Evolutionary conservation across 176 grass and related monocot species (phyloP).

Genomic region (Aegilops sharonensis): DNA sequence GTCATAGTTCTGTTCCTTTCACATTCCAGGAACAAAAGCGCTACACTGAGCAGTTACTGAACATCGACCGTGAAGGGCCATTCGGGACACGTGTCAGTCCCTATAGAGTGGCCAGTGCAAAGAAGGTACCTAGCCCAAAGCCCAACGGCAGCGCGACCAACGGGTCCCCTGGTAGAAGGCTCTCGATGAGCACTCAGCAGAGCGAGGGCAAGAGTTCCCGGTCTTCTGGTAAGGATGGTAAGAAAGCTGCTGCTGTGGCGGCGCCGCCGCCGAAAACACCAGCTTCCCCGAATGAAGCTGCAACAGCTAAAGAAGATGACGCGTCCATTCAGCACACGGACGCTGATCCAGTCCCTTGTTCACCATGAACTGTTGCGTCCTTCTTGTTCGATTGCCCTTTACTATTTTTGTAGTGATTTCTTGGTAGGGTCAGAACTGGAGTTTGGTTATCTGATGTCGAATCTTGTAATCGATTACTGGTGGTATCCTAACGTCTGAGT

Average conservation of each 20-base stretch:
- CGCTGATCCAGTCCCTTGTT: constrained; percentile 32
- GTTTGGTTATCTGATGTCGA: not conserved
- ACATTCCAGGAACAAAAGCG: constrained; percentile 73
- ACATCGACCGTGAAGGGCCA: constrained; percentile 43
- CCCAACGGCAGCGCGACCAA: constrained; percentile 41
- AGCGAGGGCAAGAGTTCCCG: constrained; percentile 39
- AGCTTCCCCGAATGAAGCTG: constrained; percentile 23
- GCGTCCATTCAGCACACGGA: constrained; percentile 32
- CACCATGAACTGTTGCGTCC: constrained; percentile 32
- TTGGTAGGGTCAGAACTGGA: not conserved
- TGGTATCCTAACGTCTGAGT: constrained; percentile 1
- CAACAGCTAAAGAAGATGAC: constrained; percentile 20
- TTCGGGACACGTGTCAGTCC: constrained; percentile 44
- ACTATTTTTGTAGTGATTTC: not conserved
- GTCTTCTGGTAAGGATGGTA: constrained; percentile 63
- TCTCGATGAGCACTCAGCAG: constrained; percentile 50
- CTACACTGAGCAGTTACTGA: constrained; percentile 35
- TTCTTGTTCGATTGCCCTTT: not conserved
- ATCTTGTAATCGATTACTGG: not conserved
- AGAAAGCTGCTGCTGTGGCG: constrained; percentile 10
- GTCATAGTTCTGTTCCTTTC: not conserved
- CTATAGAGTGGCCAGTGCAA: constrained; percentile 37
- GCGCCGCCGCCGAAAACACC: not conserved
- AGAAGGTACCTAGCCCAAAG: constrained; percentile 49
- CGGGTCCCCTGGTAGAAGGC: constrained; percentile 46